These are phyloP conservation scores for Microbotryum saponariae DNA, from an alignment of 1,284 basidiomycete genomes.

Conservation along the genomic window DNA sequence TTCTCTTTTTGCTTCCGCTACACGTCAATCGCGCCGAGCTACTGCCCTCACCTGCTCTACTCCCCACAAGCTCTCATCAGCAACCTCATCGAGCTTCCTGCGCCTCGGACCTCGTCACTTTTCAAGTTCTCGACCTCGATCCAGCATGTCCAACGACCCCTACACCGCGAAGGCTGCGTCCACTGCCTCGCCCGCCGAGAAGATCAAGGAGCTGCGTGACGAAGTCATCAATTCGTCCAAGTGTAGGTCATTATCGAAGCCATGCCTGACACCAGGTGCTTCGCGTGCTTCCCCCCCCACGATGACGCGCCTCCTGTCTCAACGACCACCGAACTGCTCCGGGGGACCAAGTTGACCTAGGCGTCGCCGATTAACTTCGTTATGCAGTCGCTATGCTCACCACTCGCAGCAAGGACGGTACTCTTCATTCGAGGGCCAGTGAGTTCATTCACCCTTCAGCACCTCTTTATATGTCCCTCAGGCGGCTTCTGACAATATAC, in stretches of 20 bases:
- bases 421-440: conserved; percentile 70
- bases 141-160: conserved; percentile 21
- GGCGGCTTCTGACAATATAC: not conserved
- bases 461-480: conserved; percentile 46
- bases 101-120: not conserved
- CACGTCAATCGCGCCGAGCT: not conserved
- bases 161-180: conserved; percentile 31
- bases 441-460: conserved; percentile 50
- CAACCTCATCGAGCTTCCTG: not conserved
- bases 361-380: conserved; percentile 20
- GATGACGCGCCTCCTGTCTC: not conserved
- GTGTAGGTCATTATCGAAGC: conserved; percentile 1
- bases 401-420: conserved; percentile 63
- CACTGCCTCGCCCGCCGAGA: conserved; percentile 18
- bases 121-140: not conserved
- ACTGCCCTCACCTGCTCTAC: no score
- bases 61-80: not conserved
- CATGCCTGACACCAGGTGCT: no score
- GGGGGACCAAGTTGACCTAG: no score
- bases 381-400: conserved; percentile 70
- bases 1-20: not conserved
- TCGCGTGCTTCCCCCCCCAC: no score
- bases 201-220: conserved; percentile 19
- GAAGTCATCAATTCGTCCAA: conserved; percentile 26
- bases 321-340: no score